Evolutionary conservation across 2,329 filamentous ascomycete species (phyloP).

Genomic region (Fusarium sororula): DNA sequence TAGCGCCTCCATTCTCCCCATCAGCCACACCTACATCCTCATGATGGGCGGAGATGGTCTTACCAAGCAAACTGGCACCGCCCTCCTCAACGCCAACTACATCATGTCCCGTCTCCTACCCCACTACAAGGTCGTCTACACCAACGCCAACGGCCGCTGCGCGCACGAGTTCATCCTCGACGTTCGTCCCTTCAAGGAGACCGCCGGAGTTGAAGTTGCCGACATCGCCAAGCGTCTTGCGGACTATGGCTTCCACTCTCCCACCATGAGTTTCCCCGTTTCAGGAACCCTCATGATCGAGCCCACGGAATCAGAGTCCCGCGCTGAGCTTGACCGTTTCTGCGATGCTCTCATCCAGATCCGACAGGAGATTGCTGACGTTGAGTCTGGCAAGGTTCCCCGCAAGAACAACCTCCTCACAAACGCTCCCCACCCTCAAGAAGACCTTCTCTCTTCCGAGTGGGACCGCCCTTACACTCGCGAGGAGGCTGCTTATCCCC

Average conservation of each 20-base stretch:
- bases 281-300: slow-evolving; percentile 98
- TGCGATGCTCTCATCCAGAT: slow-evolving; percentile 90
- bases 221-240: slow-evolving; percentile 96
- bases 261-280: slow-evolving; percentile 97
- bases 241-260: slow-evolving; percentile 97
- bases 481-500: slow-evolving; percentile 86
- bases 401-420: slow-evolving; percentile 85
- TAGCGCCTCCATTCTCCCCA: slow-evolving; percentile 90
- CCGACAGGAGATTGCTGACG: slow-evolving; percentile 80
- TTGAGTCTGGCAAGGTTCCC: slow-evolving; percentile 83
- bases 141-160: slow-evolving; percentile 87
- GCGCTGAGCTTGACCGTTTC: slow-evolving; percentile 92
- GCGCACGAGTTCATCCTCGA: slow-evolving; percentile 98
- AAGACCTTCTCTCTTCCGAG: slow-evolving; percentile 73
- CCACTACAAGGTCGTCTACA: slow-evolving; percentile 93
- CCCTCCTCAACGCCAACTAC: slow-evolving; percentile 95
- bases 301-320: slow-evolving; percentile 92
- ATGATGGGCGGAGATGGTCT: slow-evolving; percentile 83
- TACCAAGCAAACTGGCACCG: slow-evolving; percentile 89
- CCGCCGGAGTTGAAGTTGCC: slow-evolving; percentile 85
- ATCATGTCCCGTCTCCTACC: slow-evolving; percentile 86
- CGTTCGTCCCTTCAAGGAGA: slow-evolving; percentile 83
- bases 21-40: slow-evolving; percentile 94
- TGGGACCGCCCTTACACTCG: slow-evolving; percentile 87
- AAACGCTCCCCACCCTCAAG: slow-evolving; percentile 86